Conservation (phyloP, 495 filamentous ascomycete genomes). For the Bacidia gigantensis region DNA sequence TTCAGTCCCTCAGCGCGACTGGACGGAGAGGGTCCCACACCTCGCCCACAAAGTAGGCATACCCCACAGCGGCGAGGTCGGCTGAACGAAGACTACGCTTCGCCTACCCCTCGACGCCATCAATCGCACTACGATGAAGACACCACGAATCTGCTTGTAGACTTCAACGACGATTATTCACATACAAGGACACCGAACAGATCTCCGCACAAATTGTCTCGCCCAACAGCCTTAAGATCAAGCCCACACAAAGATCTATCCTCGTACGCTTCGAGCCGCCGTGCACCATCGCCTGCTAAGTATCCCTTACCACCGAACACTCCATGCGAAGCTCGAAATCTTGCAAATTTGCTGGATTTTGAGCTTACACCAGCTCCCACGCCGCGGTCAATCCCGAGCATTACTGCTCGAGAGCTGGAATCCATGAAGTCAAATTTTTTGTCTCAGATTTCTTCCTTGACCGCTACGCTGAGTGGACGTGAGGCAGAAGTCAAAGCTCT, state of each 20-base stretch:
- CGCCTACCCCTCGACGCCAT: slow-evolving; percentile 45
- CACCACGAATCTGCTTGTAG: slow-evolving; percentile 63
- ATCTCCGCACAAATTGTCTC: slow-evolving; percentile 24
- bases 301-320: slow-evolving; percentile 25
- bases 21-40: slow-evolving; percentile 24
- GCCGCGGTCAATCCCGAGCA: slow-evolving; percentile 75
- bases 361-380: slow-evolving; percentile 83
- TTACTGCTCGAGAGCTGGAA: slow-evolving; percentile 86
- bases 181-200: slow-evolving; percentile 29
- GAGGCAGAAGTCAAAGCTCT: slow-evolving; percentile 79
- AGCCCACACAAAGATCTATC: slow-evolving; percentile 31
- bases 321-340: slow-evolving; percentile 32
- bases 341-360: slow-evolving; percentile 70
- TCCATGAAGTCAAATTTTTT: slow-evolving; percentile 77
- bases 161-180: slow-evolving; percentile 73
- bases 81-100: slow-evolving; percentile 28
- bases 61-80: slow-evolving; percentile 7
- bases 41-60: slow-evolving; percentile 22
- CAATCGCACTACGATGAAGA: slow-evolving; percentile 30
- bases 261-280: slow-evolving; percentile 29
- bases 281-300: slow-evolving; percentile 32
- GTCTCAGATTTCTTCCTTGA: slow-evolving; percentile 80
- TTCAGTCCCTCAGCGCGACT: slow-evolving; percentile 24
- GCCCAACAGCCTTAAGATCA: slow-evolving; percentile 32
- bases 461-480: slow-evolving; percentile 75